Evolutionary conservation across 441 rosid species (phyloP), one percentile per base, ranked within the genome.

Genomic region (Theobroma grandiflorum): DNA sequence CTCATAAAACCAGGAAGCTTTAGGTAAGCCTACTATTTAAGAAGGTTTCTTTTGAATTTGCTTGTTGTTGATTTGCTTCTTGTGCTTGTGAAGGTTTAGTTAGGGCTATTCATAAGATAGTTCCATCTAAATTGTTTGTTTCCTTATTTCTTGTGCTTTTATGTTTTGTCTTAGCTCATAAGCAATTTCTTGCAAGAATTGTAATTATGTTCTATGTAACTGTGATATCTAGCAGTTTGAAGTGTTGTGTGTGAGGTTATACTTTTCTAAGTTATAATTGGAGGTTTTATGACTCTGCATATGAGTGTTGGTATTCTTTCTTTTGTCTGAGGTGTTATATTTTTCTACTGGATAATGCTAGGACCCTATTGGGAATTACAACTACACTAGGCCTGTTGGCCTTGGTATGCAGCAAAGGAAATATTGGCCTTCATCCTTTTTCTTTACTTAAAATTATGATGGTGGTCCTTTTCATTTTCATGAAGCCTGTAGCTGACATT

Each of bases 41-140:
- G 57, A 50, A 26, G 63, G 18, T 72, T 37, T 35, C 47, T 72
- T 72, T 55, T 72, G 75, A 42, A 72, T 53, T 26, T 52, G 12
- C 9, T 53, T 52, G 62, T n/a, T 35, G 2, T 52, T 18, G 9
- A 8, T 72, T 35, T 4, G 18, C 9, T 72, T 72, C 3, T 52
- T 53, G 33, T 72, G 15, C 43, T 33, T 18, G 15, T 70, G 49
- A 38, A 4, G 61, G 43, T 69, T 8, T 70, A 49, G 52, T 49
- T 50, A 71, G 16, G 31, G 75, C 26, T 37, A 1, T 71, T 71
- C 20, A 33, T 8, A 35, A 70, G 9, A 43, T 22, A 22, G 59
- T 14, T 70, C 55, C 6, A 43, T 42, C 35, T 31, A 59, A 71
- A 50, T 26, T 14, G 37, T 47, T 70, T 37, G 16, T 50, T 16